Percentiles rank a stretch among this genome's conserved stretches.
Evolutionary conservation across 257 asterid genomes (phyloP).

Genomic region (Solanum bulbocastanum): DNA sequence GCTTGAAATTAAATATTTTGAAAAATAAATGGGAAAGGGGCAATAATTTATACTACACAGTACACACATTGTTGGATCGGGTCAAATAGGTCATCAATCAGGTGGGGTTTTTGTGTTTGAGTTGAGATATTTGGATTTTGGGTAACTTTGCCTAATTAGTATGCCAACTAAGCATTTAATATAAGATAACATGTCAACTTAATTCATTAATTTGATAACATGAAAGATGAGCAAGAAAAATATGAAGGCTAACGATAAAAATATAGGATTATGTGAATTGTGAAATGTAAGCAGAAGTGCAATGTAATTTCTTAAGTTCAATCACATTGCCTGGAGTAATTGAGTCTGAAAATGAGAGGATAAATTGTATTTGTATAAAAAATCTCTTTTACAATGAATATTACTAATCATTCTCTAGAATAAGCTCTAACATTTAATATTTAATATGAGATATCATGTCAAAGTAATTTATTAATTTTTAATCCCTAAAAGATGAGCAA

Average conservation of each 20-base stretch:
- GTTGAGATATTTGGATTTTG: background rate
- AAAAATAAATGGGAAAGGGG: background rate
- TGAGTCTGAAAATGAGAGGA: background rate
- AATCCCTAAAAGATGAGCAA: background rate
- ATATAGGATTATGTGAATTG: background rate
- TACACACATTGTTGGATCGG: background rate
- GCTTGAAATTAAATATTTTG: background rate
- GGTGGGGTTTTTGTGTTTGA: background rate
- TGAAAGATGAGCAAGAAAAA: background rate
- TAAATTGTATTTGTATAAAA: background rate
- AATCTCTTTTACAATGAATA: too few species aligned
- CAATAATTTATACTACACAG: background rate
- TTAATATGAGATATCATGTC: background rate
- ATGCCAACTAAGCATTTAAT: background rate
- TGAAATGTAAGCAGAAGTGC: background rate
- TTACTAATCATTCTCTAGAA: background rate
- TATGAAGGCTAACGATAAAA: background rate
- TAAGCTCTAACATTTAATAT: background rate
- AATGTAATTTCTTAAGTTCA: background rate
- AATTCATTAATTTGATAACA: background rate
- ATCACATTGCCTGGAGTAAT: too few species aligned
- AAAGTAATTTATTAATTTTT: background rate
- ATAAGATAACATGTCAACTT: background rate
- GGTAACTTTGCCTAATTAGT: background rate
- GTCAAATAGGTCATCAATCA: background rate